phyloP scores from a whole-genome alignment of 805 yeast genomes.

The Sugiyamaella chiloensis region DNA sequence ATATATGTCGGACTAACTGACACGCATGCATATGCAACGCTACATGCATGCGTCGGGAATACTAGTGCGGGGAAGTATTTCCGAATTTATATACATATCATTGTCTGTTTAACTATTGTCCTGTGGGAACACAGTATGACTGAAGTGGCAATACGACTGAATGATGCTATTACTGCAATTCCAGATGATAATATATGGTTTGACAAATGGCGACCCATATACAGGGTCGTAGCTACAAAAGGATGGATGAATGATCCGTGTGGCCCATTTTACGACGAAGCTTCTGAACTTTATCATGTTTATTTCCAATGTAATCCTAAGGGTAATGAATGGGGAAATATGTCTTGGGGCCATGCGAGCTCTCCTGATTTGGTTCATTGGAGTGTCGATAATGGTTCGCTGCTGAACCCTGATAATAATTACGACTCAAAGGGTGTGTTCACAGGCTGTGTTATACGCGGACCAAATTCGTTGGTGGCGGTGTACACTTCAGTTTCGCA shows the following conservation, averaged over 20 bases:
- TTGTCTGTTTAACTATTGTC: too few species aligned
- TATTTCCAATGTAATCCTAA: background rate
- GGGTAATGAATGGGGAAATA: conserved; percentile 6
- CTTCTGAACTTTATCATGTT: background rate
- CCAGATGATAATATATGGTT: background rate
- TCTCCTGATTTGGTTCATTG: background rate
- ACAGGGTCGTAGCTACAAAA: background rate
- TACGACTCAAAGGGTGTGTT: conserved; percentile 1
- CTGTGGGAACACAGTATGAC: too few species aligned
- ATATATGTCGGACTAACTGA: background rate
- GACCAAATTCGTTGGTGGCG: background rate
- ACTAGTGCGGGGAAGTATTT: conserved; percentile 6
- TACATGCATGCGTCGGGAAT: background rate
- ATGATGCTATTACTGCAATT: too few species aligned
- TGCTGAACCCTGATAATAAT: background rate
- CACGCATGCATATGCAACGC: background rate
- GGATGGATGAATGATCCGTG: conserved; percentile 5
- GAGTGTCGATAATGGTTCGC: background rate
- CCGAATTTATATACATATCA: background rate
- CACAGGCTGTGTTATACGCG: background rate
- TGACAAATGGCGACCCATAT: background rate
- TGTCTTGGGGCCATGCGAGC: conserved; percentile 1
- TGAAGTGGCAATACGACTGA: too few species aligned
- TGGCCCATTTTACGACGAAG: background rate
- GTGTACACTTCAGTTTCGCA: background rate